Evolutionary conservation across 177 flowering plant species (phyloP).

Genomic region (Vitis hybrid): DNA sequence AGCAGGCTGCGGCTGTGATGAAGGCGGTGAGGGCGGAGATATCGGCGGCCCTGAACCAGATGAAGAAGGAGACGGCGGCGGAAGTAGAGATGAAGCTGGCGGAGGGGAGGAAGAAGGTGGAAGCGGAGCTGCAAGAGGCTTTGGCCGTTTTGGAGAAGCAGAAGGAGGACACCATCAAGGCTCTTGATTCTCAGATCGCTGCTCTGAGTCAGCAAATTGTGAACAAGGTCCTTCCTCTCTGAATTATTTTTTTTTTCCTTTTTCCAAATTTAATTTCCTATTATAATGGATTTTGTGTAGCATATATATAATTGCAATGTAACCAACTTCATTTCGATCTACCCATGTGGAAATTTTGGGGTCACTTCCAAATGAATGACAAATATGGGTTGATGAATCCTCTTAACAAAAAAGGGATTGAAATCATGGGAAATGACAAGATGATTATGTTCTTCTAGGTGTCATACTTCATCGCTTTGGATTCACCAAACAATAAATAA

Average conservation of each 20-base stretch:
- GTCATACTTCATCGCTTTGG: no score
- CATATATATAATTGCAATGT: no score
- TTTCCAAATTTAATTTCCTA: background rate
- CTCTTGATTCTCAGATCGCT: constrained; percentile 86
- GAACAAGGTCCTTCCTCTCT: constrained; percentile 76
- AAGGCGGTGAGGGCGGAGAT: constrained; percentile 93
- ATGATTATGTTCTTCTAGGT: no score
- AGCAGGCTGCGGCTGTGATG: constrained; percentile 79
- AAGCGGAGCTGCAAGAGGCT: constrained; percentile 84
- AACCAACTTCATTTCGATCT: no score
- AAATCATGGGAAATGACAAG: no score
- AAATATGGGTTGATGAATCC: no score
- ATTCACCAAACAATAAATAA: no score
- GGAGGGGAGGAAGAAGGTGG: constrained; percentile 79
- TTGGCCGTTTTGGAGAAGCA: constrained; percentile 66
- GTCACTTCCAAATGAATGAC: no score
- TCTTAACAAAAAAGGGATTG: no score
- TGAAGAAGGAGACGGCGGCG: constrained; percentile 84
- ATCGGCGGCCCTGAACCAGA: constrained; percentile 79
- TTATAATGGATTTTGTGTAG: no score
- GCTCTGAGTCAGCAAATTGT: constrained; percentile 81
- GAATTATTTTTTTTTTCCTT: background rate
- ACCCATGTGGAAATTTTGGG: no score
- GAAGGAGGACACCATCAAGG: constrained; percentile 77
- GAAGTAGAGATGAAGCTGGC: constrained; percentile 74